A percentile compares a stretch with the other conserved stretches of the same genome.
These are phyloP conservation scores for Bryopsis sp. DNA, from an alignment of 139 green algal genomes.

Conservation along the genomic window DNA sequence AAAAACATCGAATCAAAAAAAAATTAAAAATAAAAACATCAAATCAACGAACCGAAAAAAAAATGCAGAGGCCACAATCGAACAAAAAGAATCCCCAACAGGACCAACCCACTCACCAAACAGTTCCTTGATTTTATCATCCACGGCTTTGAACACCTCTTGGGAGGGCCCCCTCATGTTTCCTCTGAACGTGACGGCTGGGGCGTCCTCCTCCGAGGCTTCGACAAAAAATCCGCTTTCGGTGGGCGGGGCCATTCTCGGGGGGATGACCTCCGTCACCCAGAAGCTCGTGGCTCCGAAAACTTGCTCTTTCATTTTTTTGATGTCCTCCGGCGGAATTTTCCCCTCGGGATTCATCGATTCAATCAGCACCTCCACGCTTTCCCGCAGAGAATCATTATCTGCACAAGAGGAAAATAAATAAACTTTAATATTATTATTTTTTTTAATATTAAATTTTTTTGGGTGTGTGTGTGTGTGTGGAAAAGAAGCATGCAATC, in stretches of 20 bases:
- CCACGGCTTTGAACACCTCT: constrained; percentile 44
- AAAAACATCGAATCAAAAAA: too few relatives aligned
- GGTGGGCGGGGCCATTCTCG: too few relatives aligned
- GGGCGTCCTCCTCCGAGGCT: constrained; percentile 20
- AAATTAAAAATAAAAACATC: too few relatives aligned
- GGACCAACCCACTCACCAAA: constrained; percentile 36
- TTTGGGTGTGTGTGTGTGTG: too few relatives aligned
- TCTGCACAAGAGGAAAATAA: too few relatives aligned
- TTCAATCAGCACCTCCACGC: constrained; percentile 3
- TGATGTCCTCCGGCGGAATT: constrained; percentile 35
- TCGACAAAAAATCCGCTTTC: too few relatives aligned
- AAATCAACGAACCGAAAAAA: too few relatives aligned
- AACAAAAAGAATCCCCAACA: too few relatives aligned
- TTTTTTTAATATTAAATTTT: background rate
- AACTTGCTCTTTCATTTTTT: constrained; percentile 52
- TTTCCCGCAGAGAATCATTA: constrained; percentile 14
- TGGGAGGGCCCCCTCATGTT: constrained; percentile 63
- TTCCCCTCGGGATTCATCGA: constrained; percentile 14
- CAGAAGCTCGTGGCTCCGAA: constrained; percentile 74
- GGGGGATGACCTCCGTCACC: constrained; percentile 52
- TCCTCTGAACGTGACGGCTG: constrained; percentile 56
- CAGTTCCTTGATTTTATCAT: constrained; percentile 31
- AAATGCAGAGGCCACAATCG: too few relatives aligned
- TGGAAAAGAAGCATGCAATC: too few relatives aligned
- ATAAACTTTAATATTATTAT: background rate